phyloP scores from a whole-genome alignment of 495 filamentous ascomycete genomes.

The Thermothielavioides terrestris region DNA sequence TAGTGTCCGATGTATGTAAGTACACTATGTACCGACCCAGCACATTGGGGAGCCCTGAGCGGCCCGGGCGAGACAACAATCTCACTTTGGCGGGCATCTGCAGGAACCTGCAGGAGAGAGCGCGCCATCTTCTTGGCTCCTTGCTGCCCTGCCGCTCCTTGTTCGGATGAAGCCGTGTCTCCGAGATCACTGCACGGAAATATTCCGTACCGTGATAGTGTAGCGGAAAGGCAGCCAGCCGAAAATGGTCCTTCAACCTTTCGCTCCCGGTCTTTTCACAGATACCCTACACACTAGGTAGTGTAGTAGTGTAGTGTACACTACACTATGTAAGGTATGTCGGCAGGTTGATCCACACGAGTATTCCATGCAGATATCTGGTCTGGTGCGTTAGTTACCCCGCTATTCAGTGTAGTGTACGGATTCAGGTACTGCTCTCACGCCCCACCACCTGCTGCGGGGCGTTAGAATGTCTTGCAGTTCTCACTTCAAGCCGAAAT shows the following conservation, averaged over 20 bases:
- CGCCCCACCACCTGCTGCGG: background rate
- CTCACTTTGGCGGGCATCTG: background rate
- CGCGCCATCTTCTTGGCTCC: background rate
- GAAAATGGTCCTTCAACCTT: too few species aligned
- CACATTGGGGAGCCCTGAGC: background rate
- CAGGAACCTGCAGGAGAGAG: background rate
- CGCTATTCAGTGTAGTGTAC: too few species aligned
- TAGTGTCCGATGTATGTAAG: background rate
- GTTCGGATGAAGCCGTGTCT: background rate
- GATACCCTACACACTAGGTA: background rate
- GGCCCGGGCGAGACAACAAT: background rate
- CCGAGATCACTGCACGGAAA: background rate
- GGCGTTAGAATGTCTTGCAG: constrained; percentile 5
- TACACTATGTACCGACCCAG: background rate
- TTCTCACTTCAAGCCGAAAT: background rate
- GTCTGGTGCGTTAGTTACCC: background rate
- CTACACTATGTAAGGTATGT: background rate
- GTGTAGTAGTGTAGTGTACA: background rate
- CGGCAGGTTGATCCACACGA: too few species aligned
- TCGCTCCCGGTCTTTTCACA: too few species aligned
- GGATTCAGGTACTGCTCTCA: too few species aligned
- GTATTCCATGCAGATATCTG: background rate
- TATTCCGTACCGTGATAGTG: too few species aligned
- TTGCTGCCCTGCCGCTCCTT: background rate
- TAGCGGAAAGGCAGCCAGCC: too few species aligned